phyloP scores from a whole-genome alignment of 2,329 filamentous ascomycete genomes.

The Penicillium brasilianum region DNA sequence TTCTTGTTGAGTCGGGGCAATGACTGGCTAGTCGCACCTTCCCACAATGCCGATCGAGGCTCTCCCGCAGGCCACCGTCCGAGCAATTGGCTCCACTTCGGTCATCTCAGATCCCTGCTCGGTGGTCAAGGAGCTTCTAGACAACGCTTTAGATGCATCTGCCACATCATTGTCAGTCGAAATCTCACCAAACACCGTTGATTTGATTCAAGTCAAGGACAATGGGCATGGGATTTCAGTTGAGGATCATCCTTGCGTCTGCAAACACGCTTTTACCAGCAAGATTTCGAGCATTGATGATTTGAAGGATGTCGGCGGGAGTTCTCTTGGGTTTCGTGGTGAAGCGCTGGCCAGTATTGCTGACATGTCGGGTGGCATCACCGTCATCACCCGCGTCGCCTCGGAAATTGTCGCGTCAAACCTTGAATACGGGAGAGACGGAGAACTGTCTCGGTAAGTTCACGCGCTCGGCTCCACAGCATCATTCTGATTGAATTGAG shows the following conservation, averaged over 20 bases:
- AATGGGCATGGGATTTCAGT: constrained; percentile 67
- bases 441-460: constrained; percentile 53
- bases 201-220: constrained; percentile 66
- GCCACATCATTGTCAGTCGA: constrained; percentile 64
- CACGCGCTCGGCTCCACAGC: neutral
- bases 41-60: constrained; percentile 53
- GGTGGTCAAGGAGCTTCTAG: constrained; percentile 68
- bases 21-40: constrained; percentile 12
- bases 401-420: constrained; percentile 60
- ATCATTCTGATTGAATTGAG: neutral
- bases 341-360: constrained; percentile 67
- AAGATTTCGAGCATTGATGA: constrained; percentile 66
- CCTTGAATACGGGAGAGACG: constrained; percentile 58
- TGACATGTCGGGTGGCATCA: constrained; percentile 60
- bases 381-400: constrained; percentile 62
- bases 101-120: constrained; percentile 62
- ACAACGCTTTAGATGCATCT: constrained; percentile 69
- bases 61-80: constrained; percentile 50
- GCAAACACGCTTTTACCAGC: constrained; percentile 65
- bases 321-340: constrained; percentile 67
- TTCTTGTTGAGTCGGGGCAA: neutral
- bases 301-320: constrained; percentile 59
- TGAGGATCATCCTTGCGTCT: constrained; percentile 60
- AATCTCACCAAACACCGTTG: constrained; percentile 63
- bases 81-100: constrained; percentile 62